These are phyloP conservation scores for Tillandsia fasciculata DNA, from an alignment of 176 grass and related monocot genomes.

Conservation along the genomic window DNA sequence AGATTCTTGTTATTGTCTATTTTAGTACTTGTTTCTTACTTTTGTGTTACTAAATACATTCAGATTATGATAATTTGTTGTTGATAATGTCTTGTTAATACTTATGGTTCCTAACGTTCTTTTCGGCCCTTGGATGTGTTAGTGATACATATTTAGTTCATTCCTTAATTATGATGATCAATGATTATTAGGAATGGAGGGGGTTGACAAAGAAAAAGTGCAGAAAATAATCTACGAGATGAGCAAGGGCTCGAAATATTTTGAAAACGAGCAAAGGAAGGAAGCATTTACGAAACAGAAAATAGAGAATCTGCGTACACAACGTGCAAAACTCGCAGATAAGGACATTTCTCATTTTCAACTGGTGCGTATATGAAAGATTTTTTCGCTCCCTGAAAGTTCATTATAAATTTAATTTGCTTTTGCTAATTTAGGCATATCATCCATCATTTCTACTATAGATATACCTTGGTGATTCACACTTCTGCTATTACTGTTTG, in stretches of 20 bases:
- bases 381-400: background rate
- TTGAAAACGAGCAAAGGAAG: constrained; percentile 88
- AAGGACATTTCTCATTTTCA: constrained; percentile 73
- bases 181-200: constrained; percentile 66
- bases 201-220: constrained; percentile 87
- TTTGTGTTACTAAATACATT: too few relatives aligned
- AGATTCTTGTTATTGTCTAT: too few relatives aligned
- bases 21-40: too few relatives aligned
- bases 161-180: background rate
- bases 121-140: background rate
- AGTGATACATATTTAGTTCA: background rate
- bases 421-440: background rate
- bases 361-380: constrained; percentile 28
- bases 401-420: background rate
- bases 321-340: constrained; percentile 51
- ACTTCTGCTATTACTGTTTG: too few relatives aligned
- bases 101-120: background rate
- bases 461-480: too few relatives aligned
- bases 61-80: background rate
- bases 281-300: constrained; percentile 64
- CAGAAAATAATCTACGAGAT: constrained; percentile 81
- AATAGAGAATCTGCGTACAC: constrained; percentile 51
- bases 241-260: constrained; percentile 96
- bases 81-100: background rate
- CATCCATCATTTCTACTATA: background rate